Evolutionary conservation across 208 protist genomes (phyloP), one percentile per base, ranked within the genome.

Genomic region (Trypanosoma mega): DNA sequence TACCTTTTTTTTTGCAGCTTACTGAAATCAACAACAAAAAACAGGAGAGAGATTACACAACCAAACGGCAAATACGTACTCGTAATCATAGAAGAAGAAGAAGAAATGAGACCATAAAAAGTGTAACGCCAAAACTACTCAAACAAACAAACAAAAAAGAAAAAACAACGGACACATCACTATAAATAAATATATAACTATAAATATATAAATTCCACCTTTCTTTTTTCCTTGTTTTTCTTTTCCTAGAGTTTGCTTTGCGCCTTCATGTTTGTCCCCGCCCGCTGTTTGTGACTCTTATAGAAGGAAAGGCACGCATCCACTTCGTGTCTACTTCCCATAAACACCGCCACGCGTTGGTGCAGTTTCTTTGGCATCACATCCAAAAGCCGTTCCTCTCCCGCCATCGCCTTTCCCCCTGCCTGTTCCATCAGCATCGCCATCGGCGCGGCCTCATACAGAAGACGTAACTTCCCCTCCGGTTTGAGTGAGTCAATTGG

Each of bases 391-490:
- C 90, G 76, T 0, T 67, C 52, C 7, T 23, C 78, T n/a, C 90
- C 87, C 20, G 80, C 90, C 16, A 76, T 65, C 6, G 94, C 93
- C 68, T 87, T 92, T 26, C 95, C 93, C 23, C 92, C 96, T 1
- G 90, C 92, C 67, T 94, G 86, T 74, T 98, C 94, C 8, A 96
- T 66, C 6, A 98, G 57, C 68, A 92, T 83, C 9, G 90, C 80
- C 91, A 98, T 97, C 37, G 94, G 93, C n/a, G 92, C 88, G n/a
- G 76, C 85, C 79, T 99, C 97, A 68, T 99, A 99, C 1, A 99
- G 75, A 18, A 98, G 82, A 44, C 98, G 95, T 49, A 99, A 79
- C 79, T 99, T 99, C 30, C 98, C 98, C 30, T 98, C 87, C 47
- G 79, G 67, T 72, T 84, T 96, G 44, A 87, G 88, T 0, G 65